Conservation (phyloP, 805 yeast species). For the Kuraishia cidri region DNA sequence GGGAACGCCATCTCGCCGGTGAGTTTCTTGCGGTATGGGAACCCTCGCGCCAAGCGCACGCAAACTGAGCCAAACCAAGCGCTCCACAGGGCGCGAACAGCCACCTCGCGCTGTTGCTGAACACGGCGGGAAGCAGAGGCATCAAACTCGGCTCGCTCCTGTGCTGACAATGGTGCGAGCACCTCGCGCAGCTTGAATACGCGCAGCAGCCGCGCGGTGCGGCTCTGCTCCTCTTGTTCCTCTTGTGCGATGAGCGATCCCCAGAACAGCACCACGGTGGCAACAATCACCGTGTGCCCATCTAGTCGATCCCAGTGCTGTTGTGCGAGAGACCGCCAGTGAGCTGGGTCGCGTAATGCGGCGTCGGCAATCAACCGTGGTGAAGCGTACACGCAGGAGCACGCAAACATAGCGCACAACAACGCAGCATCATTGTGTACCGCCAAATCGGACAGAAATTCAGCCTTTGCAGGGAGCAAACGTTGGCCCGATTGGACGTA, state of each 20-base stretch:
- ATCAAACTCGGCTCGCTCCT: too few species aligned
- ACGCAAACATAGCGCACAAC: slow-evolving; percentile 25
- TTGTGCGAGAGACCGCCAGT: slow-evolving; percentile 26
- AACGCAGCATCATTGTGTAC: slow-evolving; percentile 20
- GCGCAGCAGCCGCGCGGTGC: too few species aligned
- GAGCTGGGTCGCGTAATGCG: slow-evolving; percentile 18
- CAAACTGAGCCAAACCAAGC: slow-evolving; percentile 25
- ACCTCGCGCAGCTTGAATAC: slow-evolving; percentile 6
- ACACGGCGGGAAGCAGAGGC: too few species aligned
- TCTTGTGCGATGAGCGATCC: too few species aligned
- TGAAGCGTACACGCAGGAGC: slow-evolving; percentile 21
- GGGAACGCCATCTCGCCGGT: slow-evolving; percentile 18
- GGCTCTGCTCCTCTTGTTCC: too few species aligned
- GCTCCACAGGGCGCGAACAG: slow-evolving; percentile 25
- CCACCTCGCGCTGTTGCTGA: slow-evolving; percentile 2
- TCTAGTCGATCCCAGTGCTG: slow-evolving; percentile 21
- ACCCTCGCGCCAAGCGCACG: slow-evolving; percentile 23
- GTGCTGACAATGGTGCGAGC: too few species aligned
- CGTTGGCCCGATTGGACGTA: slow-evolving; percentile 28
- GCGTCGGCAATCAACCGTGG: slow-evolving; percentile 11
- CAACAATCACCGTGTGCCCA: too few species aligned
- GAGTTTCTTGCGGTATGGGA: slow-evolving; percentile 18
- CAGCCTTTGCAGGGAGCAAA: slow-evolving; percentile 23
- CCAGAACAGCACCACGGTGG: too few species aligned
- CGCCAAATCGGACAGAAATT: slow-evolving; percentile 19